Evolutionary conservation across 768 basidiomycete genomes (phyloP).

Genomic region (Kwoniella dejecticola): DNA sequence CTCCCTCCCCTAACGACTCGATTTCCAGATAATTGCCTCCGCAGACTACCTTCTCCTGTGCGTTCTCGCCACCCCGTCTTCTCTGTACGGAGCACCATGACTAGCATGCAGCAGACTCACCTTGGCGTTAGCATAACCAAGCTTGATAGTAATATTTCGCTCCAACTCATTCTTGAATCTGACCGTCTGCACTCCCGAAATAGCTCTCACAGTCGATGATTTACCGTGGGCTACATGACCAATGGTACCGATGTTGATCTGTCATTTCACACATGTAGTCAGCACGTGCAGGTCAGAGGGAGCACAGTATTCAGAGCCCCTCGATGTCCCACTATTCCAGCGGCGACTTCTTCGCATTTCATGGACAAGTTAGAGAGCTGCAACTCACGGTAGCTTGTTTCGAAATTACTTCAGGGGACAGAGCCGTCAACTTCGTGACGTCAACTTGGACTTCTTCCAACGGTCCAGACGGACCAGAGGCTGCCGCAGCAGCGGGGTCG

Average conservation of each 20-base stretch:
- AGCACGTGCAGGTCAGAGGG: background rate
- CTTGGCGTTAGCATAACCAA: slow-evolving; percentile 99
- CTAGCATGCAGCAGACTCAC: no score
- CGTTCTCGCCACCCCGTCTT: slow-evolving; percentile 4
- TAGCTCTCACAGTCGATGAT: slow-evolving; percentile 83
- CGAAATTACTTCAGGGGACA: slow-evolving; percentile 60
- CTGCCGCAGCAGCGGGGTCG: slow-evolving; percentile 41
- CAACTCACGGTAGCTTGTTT: slow-evolving; percentile 70
- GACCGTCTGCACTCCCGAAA: slow-evolving; percentile 97
- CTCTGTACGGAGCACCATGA: no score
- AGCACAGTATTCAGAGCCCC: no score
- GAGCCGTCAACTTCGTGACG: slow-evolving; percentile 75
- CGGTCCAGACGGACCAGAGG: slow-evolving; percentile 28
- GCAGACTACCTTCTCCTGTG: background rate
- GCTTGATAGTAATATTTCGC: slow-evolving; percentile 97
- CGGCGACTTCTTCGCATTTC: background rate
- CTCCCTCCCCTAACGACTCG: no score
- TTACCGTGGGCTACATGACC: slow-evolving; percentile 82
- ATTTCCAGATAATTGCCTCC: background rate
- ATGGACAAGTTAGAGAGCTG: background rate
- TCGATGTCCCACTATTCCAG: background rate
- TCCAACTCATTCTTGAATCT: slow-evolving; percentile 99
- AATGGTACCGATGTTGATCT: slow-evolving; percentile 69
- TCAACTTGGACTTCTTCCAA: slow-evolving; percentile 69
- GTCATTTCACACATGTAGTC: background rate